Base-by-base conservation (phyloP, 495 filamentous ascomycete species). In the Aspergillus incahuasiensis region DNA sequence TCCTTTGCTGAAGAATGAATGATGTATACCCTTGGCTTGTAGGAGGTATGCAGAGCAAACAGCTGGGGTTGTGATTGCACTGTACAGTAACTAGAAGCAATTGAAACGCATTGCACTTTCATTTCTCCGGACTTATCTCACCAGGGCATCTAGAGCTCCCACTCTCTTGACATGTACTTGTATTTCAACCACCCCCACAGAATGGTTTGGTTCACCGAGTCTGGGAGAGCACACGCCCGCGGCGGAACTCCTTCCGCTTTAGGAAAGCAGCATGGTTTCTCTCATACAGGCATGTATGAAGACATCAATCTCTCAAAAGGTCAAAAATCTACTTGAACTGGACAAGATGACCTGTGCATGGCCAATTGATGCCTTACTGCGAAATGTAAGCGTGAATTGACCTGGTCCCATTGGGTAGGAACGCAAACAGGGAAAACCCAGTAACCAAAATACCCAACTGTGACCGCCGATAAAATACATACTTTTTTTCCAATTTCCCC, bases 51-150 rank as follows among this genome's bases (percentile, higher is more conserved):
- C 58, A 54, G 56, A 55, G 28, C 52, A 47, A 52, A 52, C 44
- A 48, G 44, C 20, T 54, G 44, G 35, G 6, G 25, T 45, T 62
- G 56, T 54, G 66, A 63, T 66, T 68, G 62, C 60, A 55, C 57
- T 76, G 74, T 76, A 76, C 73, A 74, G 70, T 74, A 75, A 70
- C 68, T 75, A 76, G 73, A 76, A 70, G 73, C 73, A 76, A 74
- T 76, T 65, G 60, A 74, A n/a, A 63, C 55, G 60, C 59, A 48
- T 68, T 68, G 54, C 63, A 54, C 41, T 59, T 69, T 67, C 54
- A 55, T 61, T 64, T 64, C 59, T 67, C 54, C 56, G 16, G 24
- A n/a, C n/a, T n/a, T n/a, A n/a, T n/a, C n/a, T n/a, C n/a, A n/a
- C n/a, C n/a, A n/a, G n/a, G n/a, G n/a, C n/a, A n/a, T n/a, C n/a